Base-by-base conservation (phyloP, 2,329 filamentous ascomycete genomes). In the Hypomyces rosellus region DNA sequence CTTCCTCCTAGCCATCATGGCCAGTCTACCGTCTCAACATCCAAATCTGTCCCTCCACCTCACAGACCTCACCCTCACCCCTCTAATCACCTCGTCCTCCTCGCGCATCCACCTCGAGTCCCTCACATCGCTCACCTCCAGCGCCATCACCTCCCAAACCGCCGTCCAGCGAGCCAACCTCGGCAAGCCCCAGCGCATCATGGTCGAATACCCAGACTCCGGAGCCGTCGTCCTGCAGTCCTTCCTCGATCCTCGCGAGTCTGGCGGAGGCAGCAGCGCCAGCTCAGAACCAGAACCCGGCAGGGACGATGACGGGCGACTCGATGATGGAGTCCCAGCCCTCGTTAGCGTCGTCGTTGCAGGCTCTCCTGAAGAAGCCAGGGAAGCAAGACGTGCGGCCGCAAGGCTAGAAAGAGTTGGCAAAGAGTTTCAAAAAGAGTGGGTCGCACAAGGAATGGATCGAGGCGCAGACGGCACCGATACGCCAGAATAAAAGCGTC, bases 261-360 rank as follows among this genome's bases (percentile, higher is more conserved):
- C 58, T 36, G 49, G 43, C 45, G 54, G 48, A 45, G 51, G 49
- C 54, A 41, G 51, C 46, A 22, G 39, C 38, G 15, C 40, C 46
- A 34, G 41, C n/a, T 25, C 52, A 34, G 22, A 30, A 5, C 25
- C 25, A 30, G 25, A 30, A 11, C 25, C 43, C 49, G 33, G 45
- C 20, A 47, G 16, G 18, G 49, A 55, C 46, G 51, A 54, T 40
- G 57, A 56, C n/a, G 49, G 48, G 46, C 30, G 38, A 48, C 22
- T 45, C 9, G 64, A 66, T 16, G 65, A 71, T 55, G 62, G 63
- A 5, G 70, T 76, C 22, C 80, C 80, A 11, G 66, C 79, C 62
- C 70, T 84, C 12, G 67, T 84, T 25, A 72, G 73, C 16, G 65
- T 81, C 9, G 76, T 84, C 1, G 73, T 82, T 4, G 78, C 78